Evolutionary conservation across 2,329 filamentous ascomycete species (phyloP), one percentile per base, ranked within the genome.

Genomic region (Penicillium sp.): DNA sequence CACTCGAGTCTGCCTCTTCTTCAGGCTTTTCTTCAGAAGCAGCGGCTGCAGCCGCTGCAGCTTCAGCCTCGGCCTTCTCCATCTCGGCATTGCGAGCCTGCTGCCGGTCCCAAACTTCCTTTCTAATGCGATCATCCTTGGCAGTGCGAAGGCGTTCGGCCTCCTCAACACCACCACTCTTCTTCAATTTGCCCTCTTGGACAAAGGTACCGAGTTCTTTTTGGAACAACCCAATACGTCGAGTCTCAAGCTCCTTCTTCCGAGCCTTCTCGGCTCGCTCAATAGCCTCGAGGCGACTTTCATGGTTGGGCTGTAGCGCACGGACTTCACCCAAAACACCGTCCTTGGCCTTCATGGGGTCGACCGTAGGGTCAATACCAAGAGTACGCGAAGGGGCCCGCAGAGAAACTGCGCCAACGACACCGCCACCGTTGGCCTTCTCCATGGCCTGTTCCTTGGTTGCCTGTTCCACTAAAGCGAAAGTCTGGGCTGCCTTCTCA

Each of bases 401-500:
- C 29, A 78, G 56, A 11, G 78, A 77, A 53, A 74, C 74, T 43
- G 65, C 69, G 47, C 67, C 69, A n/a, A 78, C 77, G 54, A 75
- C 74, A 45, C 66, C 69, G 49, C 66, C 69, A 49, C 66, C 69
- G 49, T 81, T 70, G 43, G 77, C 76, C 6, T 84, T 83, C 72
- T 96, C 91, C 76, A 96, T 69, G 54, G 84, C 90, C 73, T 99
- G 95, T 76, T 98, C 92, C 77, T 96, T 96, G n/a, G 93, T 98
- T 9, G 95, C 95, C 76, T 98, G 90, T 76, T 99, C 95, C 16
- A 99, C 95, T 0, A 99, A 84, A 24, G 91, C 90, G 70, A 99
- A 96, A 0, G 95, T 98, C 74, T 96, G 90, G 0, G 88, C 87
- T 1, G 93, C 93, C 78, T 98, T 97, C 72, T 98, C 93, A 47